Evolutionary conservation across 345 rosid genomes (phyloP).

Genomic region (Draba incana): DNA sequence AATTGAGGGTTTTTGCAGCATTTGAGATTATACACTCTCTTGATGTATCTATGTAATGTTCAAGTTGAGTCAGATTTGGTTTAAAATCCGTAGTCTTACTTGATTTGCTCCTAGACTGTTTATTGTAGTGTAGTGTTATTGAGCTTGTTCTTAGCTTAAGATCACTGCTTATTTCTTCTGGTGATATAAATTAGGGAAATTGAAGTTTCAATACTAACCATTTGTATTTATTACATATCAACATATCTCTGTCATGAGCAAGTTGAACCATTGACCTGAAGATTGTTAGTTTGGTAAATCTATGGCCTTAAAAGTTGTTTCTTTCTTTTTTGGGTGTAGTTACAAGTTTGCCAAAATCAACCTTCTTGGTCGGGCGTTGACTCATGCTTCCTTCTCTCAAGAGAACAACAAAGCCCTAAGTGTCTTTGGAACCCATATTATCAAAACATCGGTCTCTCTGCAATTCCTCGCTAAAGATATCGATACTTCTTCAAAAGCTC

Average conservation of each 20-base stretch:
- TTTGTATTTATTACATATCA: no score
- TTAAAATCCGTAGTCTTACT: no score
- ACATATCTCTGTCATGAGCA: neutral
- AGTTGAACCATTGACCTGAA: conserved; percentile 8
- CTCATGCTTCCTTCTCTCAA: conserved; percentile 66
- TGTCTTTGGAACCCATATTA: conserved; percentile 58
- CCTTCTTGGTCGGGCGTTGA: conserved; percentile 72
- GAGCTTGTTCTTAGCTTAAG: no score
- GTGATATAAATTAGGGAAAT: no score
- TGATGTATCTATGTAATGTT: neutral
- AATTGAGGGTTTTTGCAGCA: neutral
- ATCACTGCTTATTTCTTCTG: no score
- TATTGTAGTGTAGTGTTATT: no score
- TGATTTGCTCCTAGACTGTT: no score
- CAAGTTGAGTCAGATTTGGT: neutral
- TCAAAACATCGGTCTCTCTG: conserved; percentile 53
- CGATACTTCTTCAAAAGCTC: conserved; percentile 56
- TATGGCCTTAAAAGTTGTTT: neutral
- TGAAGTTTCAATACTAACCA: no score
- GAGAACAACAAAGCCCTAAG: conserved; percentile 72
- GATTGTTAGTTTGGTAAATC: neutral
- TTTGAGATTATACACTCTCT: conserved; percentile 1
- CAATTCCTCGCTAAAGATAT: conserved; percentile 44
- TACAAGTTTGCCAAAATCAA: conserved; percentile 51
- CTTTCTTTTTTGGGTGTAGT: conserved; percentile 36